A percentile compares a stretch with the other conserved stretches of the same genome.
Evolutionary conservation across 352 stramenopile species (phyloP).

Genomic region (Aphanomyces astaci): DNA sequence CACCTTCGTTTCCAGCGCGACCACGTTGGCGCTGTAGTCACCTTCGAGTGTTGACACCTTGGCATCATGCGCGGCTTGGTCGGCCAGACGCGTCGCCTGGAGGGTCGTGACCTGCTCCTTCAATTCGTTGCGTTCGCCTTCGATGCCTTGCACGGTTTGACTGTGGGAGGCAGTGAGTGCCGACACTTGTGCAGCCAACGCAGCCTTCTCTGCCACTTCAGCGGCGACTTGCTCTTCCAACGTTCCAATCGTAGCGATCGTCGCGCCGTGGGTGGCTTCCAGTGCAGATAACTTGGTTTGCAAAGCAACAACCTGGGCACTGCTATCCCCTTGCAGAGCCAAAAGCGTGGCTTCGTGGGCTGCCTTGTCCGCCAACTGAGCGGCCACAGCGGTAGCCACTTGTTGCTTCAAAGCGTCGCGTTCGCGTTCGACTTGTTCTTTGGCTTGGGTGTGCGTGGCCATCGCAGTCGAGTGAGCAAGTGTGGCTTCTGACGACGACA

Average conservation of each 20-base stretch:
- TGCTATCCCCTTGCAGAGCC: background rate
- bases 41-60: too few relatives aligned
- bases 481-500: background rate
- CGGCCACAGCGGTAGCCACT: background rate
- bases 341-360: background rate
- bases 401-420: constrained; percentile 7
- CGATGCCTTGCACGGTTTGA: too few relatives aligned
- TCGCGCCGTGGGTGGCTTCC: background rate
- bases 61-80: too few relatives aligned
- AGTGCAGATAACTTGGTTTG: background rate
- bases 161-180: too few relatives aligned
- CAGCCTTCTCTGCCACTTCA: background rate
- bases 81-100: too few relatives aligned
- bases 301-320: background rate
- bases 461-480: background rate
- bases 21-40: too few relatives aligned
- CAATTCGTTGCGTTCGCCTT: too few relatives aligned
- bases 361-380: background rate
- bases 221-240: background rate
- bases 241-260: too few relatives aligned
- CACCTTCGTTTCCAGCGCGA: too few relatives aligned
- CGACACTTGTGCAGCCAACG: background rate
- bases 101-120: background rate
- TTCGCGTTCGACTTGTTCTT: background rate
- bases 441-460: background rate